phyloP scores from a whole-genome alignment of 805 yeast species.

The Yarrowia phangngaensis region DNA sequence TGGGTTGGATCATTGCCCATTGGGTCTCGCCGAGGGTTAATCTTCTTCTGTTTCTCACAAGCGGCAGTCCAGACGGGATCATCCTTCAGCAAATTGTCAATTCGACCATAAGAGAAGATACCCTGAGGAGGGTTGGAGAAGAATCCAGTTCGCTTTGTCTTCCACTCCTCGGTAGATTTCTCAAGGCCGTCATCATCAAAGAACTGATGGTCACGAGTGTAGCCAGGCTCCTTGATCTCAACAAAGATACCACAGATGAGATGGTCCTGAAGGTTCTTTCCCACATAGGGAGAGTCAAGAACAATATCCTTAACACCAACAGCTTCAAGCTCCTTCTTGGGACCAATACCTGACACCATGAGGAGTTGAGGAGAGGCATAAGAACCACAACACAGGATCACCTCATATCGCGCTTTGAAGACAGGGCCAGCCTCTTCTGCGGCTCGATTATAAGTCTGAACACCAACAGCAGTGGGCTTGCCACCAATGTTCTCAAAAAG shows the following conservation, averaged over 20 bases:
- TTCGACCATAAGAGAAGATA: slow-evolving; percentile 25
- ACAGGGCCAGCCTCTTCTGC: slow-evolving; percentile 28
- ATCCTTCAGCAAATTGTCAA: slow-evolving; percentile 34
- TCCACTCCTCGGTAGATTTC: slow-evolving; percentile 25
- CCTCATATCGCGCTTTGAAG: slow-evolving; percentile 36
- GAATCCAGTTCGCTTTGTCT: slow-evolving; percentile 26
- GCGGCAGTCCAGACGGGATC: slow-evolving; percentile 29
- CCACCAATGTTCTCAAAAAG: slow-evolving; percentile 22
- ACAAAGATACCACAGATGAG: slow-evolving; percentile 31
- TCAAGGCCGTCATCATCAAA: slow-evolving; percentile 26
- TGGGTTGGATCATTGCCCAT: slow-evolving; percentile 36
- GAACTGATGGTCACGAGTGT: slow-evolving; percentile 25
- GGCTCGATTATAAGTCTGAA: slow-evolving; percentile 26
- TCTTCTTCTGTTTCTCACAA: slow-evolving; percentile 32
- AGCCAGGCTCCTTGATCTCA: slow-evolving; percentile 19
- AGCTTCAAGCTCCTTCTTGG: slow-evolving; percentile 35
- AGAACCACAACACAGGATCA: slow-evolving; percentile 37
- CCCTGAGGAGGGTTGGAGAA: slow-evolving; percentile 28
- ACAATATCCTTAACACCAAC: slow-evolving; percentile 36
- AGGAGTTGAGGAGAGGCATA: slow-evolving; percentile 39
- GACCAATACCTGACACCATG: slow-evolving; percentile 40
- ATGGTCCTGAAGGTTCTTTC: slow-evolving; percentile 40
- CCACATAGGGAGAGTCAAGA: slow-evolving; percentile 37
- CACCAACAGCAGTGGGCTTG: slow-evolving; percentile 26
- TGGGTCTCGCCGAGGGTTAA: slow-evolving; percentile 37